phyloP scores from a whole-genome alignment of 139 green algal genomes.

The Chlorella sp. region DNA sequence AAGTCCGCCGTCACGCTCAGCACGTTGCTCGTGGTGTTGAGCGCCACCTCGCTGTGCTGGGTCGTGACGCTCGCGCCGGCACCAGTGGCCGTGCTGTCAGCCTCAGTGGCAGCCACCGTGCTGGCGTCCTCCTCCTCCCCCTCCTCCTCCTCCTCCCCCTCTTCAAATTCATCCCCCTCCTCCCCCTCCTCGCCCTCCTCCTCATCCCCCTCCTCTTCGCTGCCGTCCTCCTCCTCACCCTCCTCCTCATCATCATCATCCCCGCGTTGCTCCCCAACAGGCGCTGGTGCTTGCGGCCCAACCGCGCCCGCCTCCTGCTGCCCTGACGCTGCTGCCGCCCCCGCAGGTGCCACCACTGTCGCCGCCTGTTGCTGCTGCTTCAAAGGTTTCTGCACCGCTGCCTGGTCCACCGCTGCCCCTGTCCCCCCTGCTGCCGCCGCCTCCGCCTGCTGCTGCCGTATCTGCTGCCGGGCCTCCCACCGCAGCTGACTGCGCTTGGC shows the following conservation, averaged over 20 bases:
- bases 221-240: background rate
- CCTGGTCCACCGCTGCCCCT: background rate
- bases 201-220: constrained; percentile 1
- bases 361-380: background rate
- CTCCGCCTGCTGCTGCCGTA: background rate
- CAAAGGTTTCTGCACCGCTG: background rate
- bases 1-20: constrained; percentile 84
- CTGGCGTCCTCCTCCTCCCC: constrained; percentile 4
- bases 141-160: background rate
- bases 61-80: background rate
- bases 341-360: no score
- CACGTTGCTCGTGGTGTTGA: constrained; percentile 45
- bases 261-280: no score
- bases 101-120: background rate
- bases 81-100: background rate
- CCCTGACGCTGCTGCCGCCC: no score
- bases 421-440: background rate
- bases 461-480: constrained; percentile 12
- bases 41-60: background rate
- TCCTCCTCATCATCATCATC: background rate
- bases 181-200: background rate
- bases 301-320: no score
- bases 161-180: constrained; percentile 1
- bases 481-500: constrained; percentile 14
- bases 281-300: no score